phyloP scores from a whole-genome alignment of 2,329 filamentous ascomycete species.

The Aspergillus fumigatiaffinis region DNA sequence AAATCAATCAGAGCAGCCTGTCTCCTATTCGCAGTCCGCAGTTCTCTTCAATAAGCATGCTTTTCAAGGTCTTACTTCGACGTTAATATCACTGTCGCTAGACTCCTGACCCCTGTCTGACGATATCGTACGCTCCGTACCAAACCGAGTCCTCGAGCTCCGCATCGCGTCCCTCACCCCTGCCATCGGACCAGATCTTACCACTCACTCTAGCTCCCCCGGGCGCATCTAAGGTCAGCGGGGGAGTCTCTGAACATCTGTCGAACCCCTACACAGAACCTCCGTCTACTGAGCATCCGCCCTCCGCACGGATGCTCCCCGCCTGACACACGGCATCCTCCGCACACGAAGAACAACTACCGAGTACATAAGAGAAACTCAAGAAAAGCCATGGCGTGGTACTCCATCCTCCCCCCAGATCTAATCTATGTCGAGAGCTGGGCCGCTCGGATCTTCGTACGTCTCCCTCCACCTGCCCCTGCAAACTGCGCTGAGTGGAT shows the following conservation, averaged over 20 bases:
- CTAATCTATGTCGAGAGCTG: slow-evolving; percentile 58
- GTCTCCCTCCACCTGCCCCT: slow-evolving; percentile 21
- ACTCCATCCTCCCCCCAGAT: slow-evolving; percentile 60
- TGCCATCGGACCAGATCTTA: neutral
- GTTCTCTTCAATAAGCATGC: neutral
- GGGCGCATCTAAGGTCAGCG: neutral
- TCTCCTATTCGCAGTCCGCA: neutral
- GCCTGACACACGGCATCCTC: neutral
- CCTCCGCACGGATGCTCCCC: neutral
- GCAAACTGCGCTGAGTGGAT: neutral
- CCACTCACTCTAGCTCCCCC: too few species aligned
- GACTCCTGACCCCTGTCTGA: neutral
- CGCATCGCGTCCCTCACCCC: neutral
- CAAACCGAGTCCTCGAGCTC: neutral
- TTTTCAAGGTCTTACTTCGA: neutral
- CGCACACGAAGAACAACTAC: neutral
- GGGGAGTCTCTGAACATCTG: neutral
- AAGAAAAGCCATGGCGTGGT: slow-evolving; percentile 50
- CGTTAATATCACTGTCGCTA: neutral
- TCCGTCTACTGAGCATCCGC: neutral
- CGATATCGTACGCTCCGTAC: neutral
- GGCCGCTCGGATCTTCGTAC: slow-evolving; percentile 60
- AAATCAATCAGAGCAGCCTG: neutral
- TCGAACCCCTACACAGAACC: too few species aligned
- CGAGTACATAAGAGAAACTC: neutral